Evolutionary conservation across 2,329 filamentous ascomycete genomes (phyloP), one percentile per base, ranked within the genome.

Genomic region (Aureobasidium sp.): DNA sequence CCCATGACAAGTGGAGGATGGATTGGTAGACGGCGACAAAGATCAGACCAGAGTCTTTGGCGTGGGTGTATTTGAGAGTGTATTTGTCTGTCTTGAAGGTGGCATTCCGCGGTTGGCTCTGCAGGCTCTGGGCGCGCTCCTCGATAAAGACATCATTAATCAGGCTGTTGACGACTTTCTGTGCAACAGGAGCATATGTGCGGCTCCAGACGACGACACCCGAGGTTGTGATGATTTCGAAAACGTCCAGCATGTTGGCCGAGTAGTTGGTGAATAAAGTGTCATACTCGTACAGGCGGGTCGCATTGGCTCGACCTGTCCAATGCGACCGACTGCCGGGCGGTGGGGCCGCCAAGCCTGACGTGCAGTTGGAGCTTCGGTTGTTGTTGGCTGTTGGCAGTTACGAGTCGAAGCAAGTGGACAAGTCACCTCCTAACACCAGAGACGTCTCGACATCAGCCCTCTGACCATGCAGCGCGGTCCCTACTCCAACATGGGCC

Each of bases 1-100:
- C 90, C 94, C 95, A 99, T 11, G 90, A 92, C 9, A 99, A 84
- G 74, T 97, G 92, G 36, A 99, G 83, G 36, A 99, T 85, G 42
- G 92, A 97, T 72, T 96, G 90, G 75, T 99, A 99, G 66, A 99
- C 94, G 66, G 93, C 94, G 70, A 97, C 93, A 75, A 99, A 99
- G 66, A 99, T 95, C 66, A 99, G 78, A 44, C 92, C 91, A 59
- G 97, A 79, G 72, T 99, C 94, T 77, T 97, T 97, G 59, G 88
- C 88, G 39, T 89, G 85, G 5, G 91, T 91, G 90, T 93, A 99
- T 77, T 94, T 95, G 67, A 99, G 75, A 0, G 91, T 97, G 72
- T 97, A 95, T 67, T 95, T 91, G 68, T 97, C 94, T 70, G 90
- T 89, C 75, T 85, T 90, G 78, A 94, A 99, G 0, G 87, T 82